Evolutionary conservation across 352 stramenopile species (phyloP), one percentile per base, ranked within the genome.

Genomic region (Globisporangium ultimum): DNA sequence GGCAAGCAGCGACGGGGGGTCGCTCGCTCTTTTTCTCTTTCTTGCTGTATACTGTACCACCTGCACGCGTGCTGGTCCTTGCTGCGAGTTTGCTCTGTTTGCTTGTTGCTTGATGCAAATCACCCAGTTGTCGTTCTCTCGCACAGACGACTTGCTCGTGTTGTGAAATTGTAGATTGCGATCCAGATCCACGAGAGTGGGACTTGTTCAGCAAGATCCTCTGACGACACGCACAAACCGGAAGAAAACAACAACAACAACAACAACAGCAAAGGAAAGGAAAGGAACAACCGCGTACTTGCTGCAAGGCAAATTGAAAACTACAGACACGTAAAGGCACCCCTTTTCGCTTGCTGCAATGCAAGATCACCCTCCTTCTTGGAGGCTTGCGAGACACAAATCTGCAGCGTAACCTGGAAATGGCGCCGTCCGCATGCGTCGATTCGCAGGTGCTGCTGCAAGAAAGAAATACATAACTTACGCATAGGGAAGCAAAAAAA

Each of bases 61-160:
- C 28, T 36, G 28, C 28, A 36, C n/a, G n/a, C 24, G 24, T 32
- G 24, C 24, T 32, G 24, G 24, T 32, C 5, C 2, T 32, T 32
- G 24, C 5, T 32, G 24, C 24, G 5, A 36, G 28, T 36, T 36
- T 24, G 48, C n/a, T n/a, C 24, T 21, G 28, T 28, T 18, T 43
- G 34, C 28, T 24, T 57, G 10, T 45, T 48, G 40, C 48, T 58
- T 58, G 53, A 58, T 58, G 53, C 53, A 58, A 58, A 50, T 58
- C 53, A 58, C 48, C 24, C 47, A 14, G n/a, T 18, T 49, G 14
- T 32, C 53, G 53, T 58, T 58, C 53, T 58, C 53, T 58, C 49
- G 49, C 49, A 55, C n/a, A 17, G 28, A 36, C 28, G 28, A 36
- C 28, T 36, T 36, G 28, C 28, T 36, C 2, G 28, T 36, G 28